Percentiles rank a stretch among this genome's conserved stretches.
These are phyloP conservation scores for Xylaria telfairii DNA, from an alignment of 495 filamentous ascomycete genomes.

Conservation along the genomic window DNA sequence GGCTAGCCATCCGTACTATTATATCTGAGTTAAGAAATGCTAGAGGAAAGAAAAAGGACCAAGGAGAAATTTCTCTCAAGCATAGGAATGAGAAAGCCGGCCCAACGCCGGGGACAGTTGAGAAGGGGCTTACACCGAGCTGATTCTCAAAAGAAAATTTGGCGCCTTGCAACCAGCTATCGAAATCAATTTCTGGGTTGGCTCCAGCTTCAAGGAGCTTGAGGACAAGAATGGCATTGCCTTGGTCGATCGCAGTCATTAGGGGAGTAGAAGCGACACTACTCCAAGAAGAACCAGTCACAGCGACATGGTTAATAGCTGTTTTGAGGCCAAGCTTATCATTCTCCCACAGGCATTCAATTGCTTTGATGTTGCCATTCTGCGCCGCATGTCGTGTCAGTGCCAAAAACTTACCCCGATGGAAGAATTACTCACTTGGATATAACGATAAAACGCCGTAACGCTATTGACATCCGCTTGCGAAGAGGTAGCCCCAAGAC, in stretches of 20 bases:
- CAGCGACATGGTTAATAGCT: slow-evolving; percentile 46
- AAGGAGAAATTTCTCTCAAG: background rate
- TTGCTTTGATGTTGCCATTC: slow-evolving; percentile 6
- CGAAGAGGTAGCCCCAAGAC: slow-evolving; percentile 71
- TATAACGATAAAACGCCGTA: slow-evolving; percentile 64
- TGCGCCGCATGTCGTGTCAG: background rate
- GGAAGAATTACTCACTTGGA: slow-evolving; percentile 43
- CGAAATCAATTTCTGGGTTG: slow-evolving; percentile 47
- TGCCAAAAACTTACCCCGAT: too few species aligned
- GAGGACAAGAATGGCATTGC: slow-evolving; percentile 43
- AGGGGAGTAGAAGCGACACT: slow-evolving; percentile 45
- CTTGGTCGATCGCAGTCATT: slow-evolving; percentile 40
- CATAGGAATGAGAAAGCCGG: too few species aligned
- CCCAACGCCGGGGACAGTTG: background rate
- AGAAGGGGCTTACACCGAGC: slow-evolving; percentile 30
- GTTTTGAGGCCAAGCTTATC: slow-evolving; percentile 12
- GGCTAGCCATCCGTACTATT: background rate
- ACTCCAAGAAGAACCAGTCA: slow-evolving; percentile 37
- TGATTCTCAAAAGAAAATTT: slow-evolving; percentile 36
- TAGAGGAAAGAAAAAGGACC: background rate
- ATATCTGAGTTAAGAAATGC: background rate
- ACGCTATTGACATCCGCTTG: slow-evolving; percentile 68
- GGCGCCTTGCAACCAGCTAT: slow-evolving; percentile 52
- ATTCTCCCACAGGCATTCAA: slow-evolving; percentile 54
- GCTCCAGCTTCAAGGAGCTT: slow-evolving; percentile 52